Evolutionary conservation across 495 filamentous ascomycete species (phyloP), one percentile per base, ranked within the genome.

Genomic region (Podospora pseudopauciseta): DNA sequence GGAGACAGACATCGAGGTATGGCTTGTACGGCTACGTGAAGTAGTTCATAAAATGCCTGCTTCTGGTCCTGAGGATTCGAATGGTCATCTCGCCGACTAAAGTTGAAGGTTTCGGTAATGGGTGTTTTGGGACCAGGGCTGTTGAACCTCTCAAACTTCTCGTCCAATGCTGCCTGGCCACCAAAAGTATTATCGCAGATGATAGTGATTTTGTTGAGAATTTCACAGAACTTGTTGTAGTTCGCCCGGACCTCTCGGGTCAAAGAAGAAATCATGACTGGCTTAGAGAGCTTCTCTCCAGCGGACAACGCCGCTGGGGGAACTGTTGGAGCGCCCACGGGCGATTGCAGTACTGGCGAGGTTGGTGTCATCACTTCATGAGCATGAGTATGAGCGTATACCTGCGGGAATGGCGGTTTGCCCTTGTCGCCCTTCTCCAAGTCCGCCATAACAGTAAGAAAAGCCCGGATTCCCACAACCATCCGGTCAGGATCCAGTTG

Each of bases 161-260:
- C 96, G 70, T 99, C 95, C 59, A 98, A 79, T 2, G 91, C 92
- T 28, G 93, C 95, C 77, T 99, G 95, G 4, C 95, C 95, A 63
- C 96, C 96, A 77, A 98, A 98, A 5, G 94, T 91, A 68, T 95
- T 94, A 76, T 98, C 94, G 77, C 95, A 98, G 13, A 98, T 87
- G 34, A 97, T 88, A 1, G 93, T 97, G 59, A 99, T 96, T 75
- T 97, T 95, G 28, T 94, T 94, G 7, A 99, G 81, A 6, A 97
- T 94, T 73, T 97, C 92, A 73, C 93, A 98, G 74, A 99, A 99
- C 53, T 88, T 88, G 53, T 88, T 82, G 73, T 97, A 97, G 74
- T 93, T 93, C 44, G 91, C 91, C 71, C 87, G 91, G 2, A 92
- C 87, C 34, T 87, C 87, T 34, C 94, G 91, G 62, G 85, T 87